phyloP scores from a whole-genome alignment of 2,329 filamentous ascomycete species.

The Neonectria punicea region DNA sequence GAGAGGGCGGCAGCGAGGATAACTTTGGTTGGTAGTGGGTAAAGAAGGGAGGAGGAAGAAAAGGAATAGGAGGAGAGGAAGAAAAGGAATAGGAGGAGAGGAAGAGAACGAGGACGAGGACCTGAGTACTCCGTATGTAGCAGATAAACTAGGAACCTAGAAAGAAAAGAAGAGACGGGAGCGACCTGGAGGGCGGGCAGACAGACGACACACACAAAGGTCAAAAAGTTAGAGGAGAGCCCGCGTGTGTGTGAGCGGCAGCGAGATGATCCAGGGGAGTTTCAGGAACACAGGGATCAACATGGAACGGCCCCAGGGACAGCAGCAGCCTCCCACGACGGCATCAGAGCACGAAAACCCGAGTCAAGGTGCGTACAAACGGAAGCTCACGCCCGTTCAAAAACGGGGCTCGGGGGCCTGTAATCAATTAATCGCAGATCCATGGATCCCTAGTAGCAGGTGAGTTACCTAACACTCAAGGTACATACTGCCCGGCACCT shows the following conservation, averaged over 20 bases:
- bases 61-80: constrained; percentile 24
- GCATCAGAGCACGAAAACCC: constrained; percentile 17
- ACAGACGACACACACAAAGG: neutral
- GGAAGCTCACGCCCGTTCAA: constrained; percentile 1
- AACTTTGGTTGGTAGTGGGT: neutral
- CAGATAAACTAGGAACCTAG: constrained; percentile 3
- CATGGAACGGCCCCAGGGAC: constrained; percentile 32
- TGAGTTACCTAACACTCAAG: too few species aligned
- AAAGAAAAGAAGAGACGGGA: constrained; percentile 3
- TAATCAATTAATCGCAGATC: constrained; percentile 24
- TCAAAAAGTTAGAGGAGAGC: constrained; percentile 2
- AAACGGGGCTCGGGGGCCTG: neutral
- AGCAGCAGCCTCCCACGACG: constrained; percentile 18
- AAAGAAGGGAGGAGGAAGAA: constrained; percentile 18
- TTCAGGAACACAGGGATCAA: constrained; percentile 44
- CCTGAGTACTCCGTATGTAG: constrained; percentile 16
- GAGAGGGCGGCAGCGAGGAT: neutral
- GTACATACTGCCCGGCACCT: too few species aligned
- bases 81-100: constrained; percentile 12
- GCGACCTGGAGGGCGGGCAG: neutral
- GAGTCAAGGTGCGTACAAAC: constrained; percentile 12
- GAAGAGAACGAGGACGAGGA: constrained; percentile 23
- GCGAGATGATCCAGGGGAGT: constrained; percentile 41
- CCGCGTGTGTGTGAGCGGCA: constrained; percentile 9
- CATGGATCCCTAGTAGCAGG: constrained; percentile 10